Base-by-base conservation (phyloP, 1,284 basidiomycete genomes). In the Papiliotrema nemorosa region DNA sequence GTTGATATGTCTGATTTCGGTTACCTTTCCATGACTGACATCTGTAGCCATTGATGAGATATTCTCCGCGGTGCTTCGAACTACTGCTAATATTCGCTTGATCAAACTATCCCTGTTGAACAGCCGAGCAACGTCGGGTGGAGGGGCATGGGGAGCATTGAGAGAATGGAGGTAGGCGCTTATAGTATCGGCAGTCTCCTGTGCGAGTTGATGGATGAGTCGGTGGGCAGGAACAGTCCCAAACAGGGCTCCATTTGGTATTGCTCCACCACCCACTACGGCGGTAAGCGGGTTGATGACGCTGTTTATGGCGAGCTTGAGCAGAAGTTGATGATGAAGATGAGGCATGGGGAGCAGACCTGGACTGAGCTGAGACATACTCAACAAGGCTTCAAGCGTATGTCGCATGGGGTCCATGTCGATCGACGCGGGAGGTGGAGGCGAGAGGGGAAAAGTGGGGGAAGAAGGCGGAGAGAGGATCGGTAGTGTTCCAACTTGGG, bases 281-380 rank as follows among this genome's bases (percentile, higher is more conserved):
- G 90, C 88, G 0, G 91, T 90, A 56, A 97, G 78, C 0, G 93
- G 85, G 67, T 97, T 94, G 74, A 97, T 83, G 64, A 85, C 81
- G 13, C 85, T 79, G 70, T 96, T 93, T 58, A 90, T 82, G 29
- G 87, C 88, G 47, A 97, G 77, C 74, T 94, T 96, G 57, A 84
- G 83, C 27, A 88, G 82, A 73, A 92, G 81, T 5, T 80, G 77
- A 27, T 84, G 76, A 57, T 91, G 85, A 20, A 94, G 73, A 16
- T 84, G 78, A 1, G 81, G 77, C 58, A 89, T 82, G 0, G 87
- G 81, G 25, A 80, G 77, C 84, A 92, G 90, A 1, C 74, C 71
- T 6, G 84, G 77, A 14, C 81, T 75, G 40, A 96, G 81, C 6
- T 76, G 72, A 12, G 80, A 70, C 47, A 86, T 70, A 6, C 80